Base-by-base conservation (phyloP, 108 stramenopile species). In the Nitzschia sp. region DNA sequence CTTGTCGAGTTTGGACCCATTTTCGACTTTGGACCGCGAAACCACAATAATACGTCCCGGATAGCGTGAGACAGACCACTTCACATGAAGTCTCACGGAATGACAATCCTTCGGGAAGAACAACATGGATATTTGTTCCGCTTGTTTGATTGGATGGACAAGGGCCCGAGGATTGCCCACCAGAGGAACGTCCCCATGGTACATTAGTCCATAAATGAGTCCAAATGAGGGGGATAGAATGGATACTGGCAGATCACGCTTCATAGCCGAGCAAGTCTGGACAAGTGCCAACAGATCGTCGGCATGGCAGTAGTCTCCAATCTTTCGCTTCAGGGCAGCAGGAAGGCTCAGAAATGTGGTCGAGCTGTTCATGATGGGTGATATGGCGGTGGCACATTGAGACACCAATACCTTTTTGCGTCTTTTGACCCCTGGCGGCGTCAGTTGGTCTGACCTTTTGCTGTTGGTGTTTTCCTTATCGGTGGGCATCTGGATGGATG, bases 31-130 rank as follows among this genome's bases (percentile, higher is more conserved):
- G 49, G 49, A 19, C 21, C 49, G 8, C 5, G 49, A 17, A 8
- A 51, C 49, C 13, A 51, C 21, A 23, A 51, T 19, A n/a, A 51
- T 8, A n/a, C n/a, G 6, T 13, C 38, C 38, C 9, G 38, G 38
- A 42, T 42, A 6, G 38, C 38, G 38, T 13, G 17, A 8, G 8
- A 4, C n/a, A 19, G 4, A 19, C 31, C 28, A 59, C 11, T 13
- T 18, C 8, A 29, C 13, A 17, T 13, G 31, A 17, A 59, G 15
- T 15, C 57, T 18, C 18, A 59, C 33, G 1, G 57, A 59, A 59
- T 59, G 57, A 31, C 32, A 59, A 15, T 59, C 13, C 15, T 21
- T 33, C 6, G 57, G 30, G 17, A 59, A 59, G 32, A 34, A 59
- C n/a, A n/a, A n/a, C 31, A 59, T 34, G 21, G 57, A 32, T 33